Percentiles rank a stretch among this genome's conserved stretches.
phyloP scores from a whole-genome alignment of 1,284 basidiomycete species.

The Puccinia triticina region DNA sequence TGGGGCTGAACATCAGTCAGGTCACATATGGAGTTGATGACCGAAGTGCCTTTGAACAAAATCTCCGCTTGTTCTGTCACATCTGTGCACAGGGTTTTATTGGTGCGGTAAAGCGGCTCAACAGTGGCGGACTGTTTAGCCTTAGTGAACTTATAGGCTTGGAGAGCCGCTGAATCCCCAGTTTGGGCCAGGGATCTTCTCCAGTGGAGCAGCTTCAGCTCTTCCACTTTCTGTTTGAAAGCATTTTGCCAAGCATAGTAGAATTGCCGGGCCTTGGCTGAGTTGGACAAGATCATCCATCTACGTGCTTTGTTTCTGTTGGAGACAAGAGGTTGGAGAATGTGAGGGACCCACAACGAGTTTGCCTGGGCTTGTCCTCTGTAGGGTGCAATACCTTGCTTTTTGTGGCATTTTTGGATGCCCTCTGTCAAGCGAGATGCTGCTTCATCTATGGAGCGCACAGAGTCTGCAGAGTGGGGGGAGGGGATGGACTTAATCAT shows the following conservation, averaged over 20 bases:
- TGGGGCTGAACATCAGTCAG: neutral
- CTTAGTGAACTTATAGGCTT: too few relatives aligned
- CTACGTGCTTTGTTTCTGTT: neutral
- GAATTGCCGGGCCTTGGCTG: neutral
- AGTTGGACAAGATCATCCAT: constrained; percentile 19
- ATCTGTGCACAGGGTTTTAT: neutral
- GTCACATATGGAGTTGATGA: neutral
- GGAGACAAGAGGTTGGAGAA: neutral
- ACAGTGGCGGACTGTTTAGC: too few relatives aligned
- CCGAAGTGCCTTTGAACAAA: constrained; percentile 30
- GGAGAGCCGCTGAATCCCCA: too few relatives aligned
- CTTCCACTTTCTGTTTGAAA: constrained; percentile 26
- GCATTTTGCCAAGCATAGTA: constrained; percentile 15
- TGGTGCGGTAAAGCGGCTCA: neutral
- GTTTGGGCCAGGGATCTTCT: neutral
- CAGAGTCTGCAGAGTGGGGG: neutral
- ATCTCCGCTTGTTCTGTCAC: neutral
- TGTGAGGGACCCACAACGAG: neutral
- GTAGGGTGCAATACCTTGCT: neutral
- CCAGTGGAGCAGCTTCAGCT: constrained; percentile 16
- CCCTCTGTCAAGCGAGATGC: neutral
- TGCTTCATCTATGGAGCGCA: neutral
- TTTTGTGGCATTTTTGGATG: neutral
- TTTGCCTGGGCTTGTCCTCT: neutral
- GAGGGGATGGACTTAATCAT: neutral